Evolutionary conservation across 1,284 basidiomycete species (phyloP), one percentile per base, ranked within the genome.

Genomic region (Pholiota adiposa): DNA sequence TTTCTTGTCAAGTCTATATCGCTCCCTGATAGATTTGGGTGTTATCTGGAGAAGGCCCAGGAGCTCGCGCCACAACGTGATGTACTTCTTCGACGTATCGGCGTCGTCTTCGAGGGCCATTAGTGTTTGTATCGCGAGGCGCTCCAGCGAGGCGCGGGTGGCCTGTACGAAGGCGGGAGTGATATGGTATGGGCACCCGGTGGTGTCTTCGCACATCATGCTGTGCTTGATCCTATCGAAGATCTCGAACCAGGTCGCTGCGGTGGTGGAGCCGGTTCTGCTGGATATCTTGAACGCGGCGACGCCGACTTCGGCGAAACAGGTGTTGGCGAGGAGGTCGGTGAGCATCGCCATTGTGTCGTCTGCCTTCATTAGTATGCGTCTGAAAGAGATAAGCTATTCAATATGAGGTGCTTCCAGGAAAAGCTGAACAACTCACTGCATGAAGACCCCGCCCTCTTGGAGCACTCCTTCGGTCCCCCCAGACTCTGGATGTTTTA

Each of bases 1-100:
- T 46, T 58, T 57, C 36, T 49, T 53, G 19, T 58, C 55, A 12
- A 41, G 33, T 34, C 52, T 43, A 40, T 58, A 54, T 38, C 60
- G 43, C 41, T 61, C 60, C 23, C 60, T 56, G 25, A 58, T 54
- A n/a, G 51, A 48, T 5, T 61, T n/a, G n/a, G n/a, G 25, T 49
- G 38, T 59, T 25, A 14, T 27, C 29, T 51, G 25, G n/a, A n/a
- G n/a, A n/a, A n/a, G n/a, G n/a, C n/a, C 23, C 9, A 43, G 27
- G 9, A 61, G 34, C 3, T 44, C 38, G 6, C 9, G 33, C 56
- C 51, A 61, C 14, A 55, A 23, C 11, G 12, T 33, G 4, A 55
- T 16, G 25, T 57, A 57, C 29, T 48, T 53, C 16, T 5, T 29
- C 9, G 23, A 41, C 7, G 16, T 19, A 6, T 33, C 51, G 12